Base-by-base conservation (phyloP, 257 asterid species). In the Lithospermum erythrorhizon region DNA sequence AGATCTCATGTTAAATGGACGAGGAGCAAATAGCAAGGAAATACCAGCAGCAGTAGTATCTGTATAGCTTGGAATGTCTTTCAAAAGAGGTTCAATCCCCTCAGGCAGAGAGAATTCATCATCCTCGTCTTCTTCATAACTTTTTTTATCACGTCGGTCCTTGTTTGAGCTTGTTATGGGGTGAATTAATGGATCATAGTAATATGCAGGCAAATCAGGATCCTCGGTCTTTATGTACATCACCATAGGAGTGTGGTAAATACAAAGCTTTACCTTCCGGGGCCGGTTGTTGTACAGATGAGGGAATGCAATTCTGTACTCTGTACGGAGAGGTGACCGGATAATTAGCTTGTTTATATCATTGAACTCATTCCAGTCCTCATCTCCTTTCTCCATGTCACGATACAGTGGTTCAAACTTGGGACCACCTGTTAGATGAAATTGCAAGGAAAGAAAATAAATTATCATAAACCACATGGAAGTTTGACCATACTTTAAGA, bases 371-470 rank as follows among this genome's bases (percentile, higher is more conserved):
- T 93, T 93, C 98, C 98, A 93, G 77, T 93, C 98, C 68, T 93
- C 98, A 23, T 89, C 98, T 32, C 98, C 98, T 69, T 93, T 93
- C 78, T 93, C 98, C 97, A 93, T 93, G 83, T 93, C 98, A 49
- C 98, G 90, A 75, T 89, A 93, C 69, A 93, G 73, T 54, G 98
- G 98, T 74, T 93, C 98, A 61, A 93, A 93, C 84, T 93, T 93
- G 11, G 98, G 98, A 47, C 98, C 98, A 67, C 98, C 98, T 91
- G 87, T 70, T 41, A 41, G 49, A 13, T 41, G 49, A 41, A 41
- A 41, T 13, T 41, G 13, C 17, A 41, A 41, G 4, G 48, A 11
- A 73, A 45, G 57, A 58, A 62, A 63, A 67, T 11, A 47, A 18
- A 22, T 32, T 57, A 60, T 35, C 16, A 69, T 64, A 23, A 16